phyloP scores from a whole-genome alignment of 176 grass and related monocot species.

The Dendrocalamus sinicus region DNA sequence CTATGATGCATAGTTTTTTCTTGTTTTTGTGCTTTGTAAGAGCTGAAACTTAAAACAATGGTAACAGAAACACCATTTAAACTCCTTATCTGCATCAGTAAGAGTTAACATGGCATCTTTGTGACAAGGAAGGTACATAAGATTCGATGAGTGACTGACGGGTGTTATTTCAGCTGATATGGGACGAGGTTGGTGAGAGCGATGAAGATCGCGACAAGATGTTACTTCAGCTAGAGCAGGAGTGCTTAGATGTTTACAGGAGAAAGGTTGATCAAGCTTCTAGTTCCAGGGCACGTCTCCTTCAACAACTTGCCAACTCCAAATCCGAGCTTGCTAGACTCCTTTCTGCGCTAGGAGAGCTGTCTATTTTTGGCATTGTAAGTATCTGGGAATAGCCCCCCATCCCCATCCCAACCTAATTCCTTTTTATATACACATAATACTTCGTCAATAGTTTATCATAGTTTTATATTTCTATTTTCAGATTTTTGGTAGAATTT shows the following conservation, averaged over 20 bases:
- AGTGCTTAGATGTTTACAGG: slow-evolving; percentile 91
- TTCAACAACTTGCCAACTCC: slow-evolving; percentile 77
- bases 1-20: neutral
- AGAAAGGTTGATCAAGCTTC: slow-evolving; percentile 92
- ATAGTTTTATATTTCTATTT: neutral
- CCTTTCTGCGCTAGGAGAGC: slow-evolving; percentile 76
- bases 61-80: slow-evolving; percentile 10
- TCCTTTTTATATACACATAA: neutral
- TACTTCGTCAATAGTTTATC: neutral
- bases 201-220: slow-evolving; percentile 89
- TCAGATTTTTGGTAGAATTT: slow-evolving; percentile 4
- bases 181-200: slow-evolving; percentile 92
- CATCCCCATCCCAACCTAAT: neutral
- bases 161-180: slow-evolving; percentile 76
- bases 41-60: neutral
- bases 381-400: slow-evolving; percentile 33
- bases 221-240: slow-evolving; percentile 88
- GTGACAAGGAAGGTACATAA: neutral
- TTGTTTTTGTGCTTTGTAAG: slow-evolving; percentile 19
- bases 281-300: slow-evolving; percentile 63
- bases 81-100: slow-evolving; percentile 18
- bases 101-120: slow-evolving; percentile 16
- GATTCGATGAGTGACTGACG: slow-evolving; percentile 18
- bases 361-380: slow-evolving; percentile 68
- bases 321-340: slow-evolving; percentile 71